Conservation (phyloP, 306 rosid species). For the Glycine latifolia region DNA sequence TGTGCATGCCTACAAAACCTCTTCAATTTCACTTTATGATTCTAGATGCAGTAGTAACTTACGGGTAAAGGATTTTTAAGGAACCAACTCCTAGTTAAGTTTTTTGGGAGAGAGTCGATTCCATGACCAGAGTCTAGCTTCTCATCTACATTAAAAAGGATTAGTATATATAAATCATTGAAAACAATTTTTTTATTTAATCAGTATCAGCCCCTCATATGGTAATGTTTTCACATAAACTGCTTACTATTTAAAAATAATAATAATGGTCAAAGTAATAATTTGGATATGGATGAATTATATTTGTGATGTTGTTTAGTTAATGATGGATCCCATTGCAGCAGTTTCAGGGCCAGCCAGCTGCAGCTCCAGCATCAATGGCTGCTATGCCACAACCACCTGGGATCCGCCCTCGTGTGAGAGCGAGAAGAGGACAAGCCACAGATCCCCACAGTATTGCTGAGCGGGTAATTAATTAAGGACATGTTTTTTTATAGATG, state of each 20-base stretch:
- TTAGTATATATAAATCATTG: not conserved
- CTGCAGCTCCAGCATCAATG: conserved; percentile 44
- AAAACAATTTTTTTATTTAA: not conserved
- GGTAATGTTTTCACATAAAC: not conserved
- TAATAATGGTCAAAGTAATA: not conserved
- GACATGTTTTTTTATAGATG: too few relatives aligned
- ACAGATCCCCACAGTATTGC: conserved; percentile 99
- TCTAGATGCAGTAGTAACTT: too few relatives aligned
- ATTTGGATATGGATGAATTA: not conserved
- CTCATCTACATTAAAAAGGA: not conserved
- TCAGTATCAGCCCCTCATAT: not conserved
- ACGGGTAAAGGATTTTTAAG: too few relatives aligned
- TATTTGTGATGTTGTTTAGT: conserved; percentile 10
- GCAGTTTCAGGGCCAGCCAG: conserved; percentile 70
- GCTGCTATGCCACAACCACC: conserved; percentile 65
- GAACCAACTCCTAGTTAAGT: too few relatives aligned
- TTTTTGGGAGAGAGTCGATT: not conserved
- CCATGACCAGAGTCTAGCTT: too few relatives aligned
- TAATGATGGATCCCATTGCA: conserved; percentile 36
- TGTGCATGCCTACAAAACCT: not conserved
- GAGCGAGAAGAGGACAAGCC: conserved; percentile 99
- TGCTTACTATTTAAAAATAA: not conserved
- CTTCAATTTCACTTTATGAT: too few relatives aligned
- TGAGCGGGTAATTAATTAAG: conserved; percentile 66
- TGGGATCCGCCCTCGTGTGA: conserved; percentile 79